Conservation (phyloP, 192 early-diverging fungal genomes). For the Podila horticola region DNA sequence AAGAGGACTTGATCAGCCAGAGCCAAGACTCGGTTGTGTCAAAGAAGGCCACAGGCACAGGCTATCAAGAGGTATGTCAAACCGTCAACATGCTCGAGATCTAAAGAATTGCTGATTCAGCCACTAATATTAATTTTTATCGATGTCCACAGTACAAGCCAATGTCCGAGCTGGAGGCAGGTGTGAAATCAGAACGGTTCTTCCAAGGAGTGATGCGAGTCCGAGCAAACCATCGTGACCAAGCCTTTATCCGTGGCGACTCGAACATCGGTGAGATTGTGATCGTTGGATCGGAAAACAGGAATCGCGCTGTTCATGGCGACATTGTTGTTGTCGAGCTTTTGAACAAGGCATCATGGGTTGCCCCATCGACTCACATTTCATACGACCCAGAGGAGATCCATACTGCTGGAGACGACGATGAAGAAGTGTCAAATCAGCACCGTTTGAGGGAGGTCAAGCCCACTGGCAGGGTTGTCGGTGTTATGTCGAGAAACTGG, state of each 20-base stretch:
- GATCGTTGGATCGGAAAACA: constrained; percentile 65
- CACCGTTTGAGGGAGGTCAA: constrained; percentile 36
- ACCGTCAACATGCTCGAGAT: not conserved
- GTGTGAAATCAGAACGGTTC: constrained; percentile 61
- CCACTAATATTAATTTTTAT: not conserved
- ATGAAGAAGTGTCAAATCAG: constrained; percentile 10
- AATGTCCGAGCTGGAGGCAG: constrained; percentile 59
- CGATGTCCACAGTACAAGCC: constrained; percentile 55
- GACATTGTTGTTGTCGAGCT: constrained; percentile 75
- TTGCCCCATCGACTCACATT: constrained; percentile 55
- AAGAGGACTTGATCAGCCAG: constrained; percentile 52
- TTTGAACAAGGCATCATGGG: constrained; percentile 56
- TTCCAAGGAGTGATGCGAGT: constrained; percentile 57
- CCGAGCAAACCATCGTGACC: constrained; percentile 52
- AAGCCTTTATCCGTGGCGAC: constrained; percentile 57
- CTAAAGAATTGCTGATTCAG: not conserved
- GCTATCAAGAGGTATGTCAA: constrained; percentile 37
- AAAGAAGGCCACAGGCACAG: constrained; percentile 23
- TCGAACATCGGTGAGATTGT: constrained; percentile 64
- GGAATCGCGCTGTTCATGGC: constrained; percentile 68
- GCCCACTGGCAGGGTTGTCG: constrained; percentile 68
- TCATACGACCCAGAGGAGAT: constrained; percentile 51
- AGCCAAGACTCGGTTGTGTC: not conserved
- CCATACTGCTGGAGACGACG: constrained; percentile 33
- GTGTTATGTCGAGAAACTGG: constrained; percentile 74